Conservation (phyloP, 331 rosid genomes). For the Prunus yedoensis region DNA sequence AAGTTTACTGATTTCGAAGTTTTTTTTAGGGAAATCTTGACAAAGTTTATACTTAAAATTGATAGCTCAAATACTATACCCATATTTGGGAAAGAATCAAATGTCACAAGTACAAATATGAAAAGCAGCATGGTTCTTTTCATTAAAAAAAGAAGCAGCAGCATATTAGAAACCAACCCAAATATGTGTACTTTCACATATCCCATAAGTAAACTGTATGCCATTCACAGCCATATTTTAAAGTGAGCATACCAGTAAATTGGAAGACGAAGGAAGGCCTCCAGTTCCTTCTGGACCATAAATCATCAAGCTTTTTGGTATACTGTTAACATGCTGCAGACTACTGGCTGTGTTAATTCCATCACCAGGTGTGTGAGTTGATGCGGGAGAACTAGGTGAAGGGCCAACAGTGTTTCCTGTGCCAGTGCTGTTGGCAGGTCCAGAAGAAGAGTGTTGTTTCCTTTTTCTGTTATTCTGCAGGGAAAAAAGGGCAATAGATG, state of each 20-base stretch:
- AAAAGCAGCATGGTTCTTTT: not conserved
- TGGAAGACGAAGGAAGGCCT: constrained; percentile 78
- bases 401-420: constrained; percentile 87
- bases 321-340: constrained; percentile 65
- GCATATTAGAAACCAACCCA: not conserved
- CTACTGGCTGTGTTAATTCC: constrained; percentile 61
- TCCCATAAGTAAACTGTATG: not conserved
- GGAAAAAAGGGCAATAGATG: constrained; percentile 11
- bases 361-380: constrained; percentile 88
- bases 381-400: constrained; percentile 78
- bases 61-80: not conserved
- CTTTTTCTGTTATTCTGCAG: constrained; percentile 72
- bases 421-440: constrained; percentile 88
- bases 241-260: constrained; percentile 63
- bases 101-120: not conserved
- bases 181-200: not conserved
- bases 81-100: not conserved
- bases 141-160: no score
- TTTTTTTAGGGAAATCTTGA: not conserved
- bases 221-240: not conserved
- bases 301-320: constrained; percentile 61
- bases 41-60: not conserved
- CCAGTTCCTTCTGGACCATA: constrained; percentile 72
- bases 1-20: not conserved
- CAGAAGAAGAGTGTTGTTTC: constrained; percentile 84